These are phyloP conservation scores for Elongisporangium anandrum DNA, from an alignment of 352 stramenopile species.

Conservation along the genomic window DNA sequence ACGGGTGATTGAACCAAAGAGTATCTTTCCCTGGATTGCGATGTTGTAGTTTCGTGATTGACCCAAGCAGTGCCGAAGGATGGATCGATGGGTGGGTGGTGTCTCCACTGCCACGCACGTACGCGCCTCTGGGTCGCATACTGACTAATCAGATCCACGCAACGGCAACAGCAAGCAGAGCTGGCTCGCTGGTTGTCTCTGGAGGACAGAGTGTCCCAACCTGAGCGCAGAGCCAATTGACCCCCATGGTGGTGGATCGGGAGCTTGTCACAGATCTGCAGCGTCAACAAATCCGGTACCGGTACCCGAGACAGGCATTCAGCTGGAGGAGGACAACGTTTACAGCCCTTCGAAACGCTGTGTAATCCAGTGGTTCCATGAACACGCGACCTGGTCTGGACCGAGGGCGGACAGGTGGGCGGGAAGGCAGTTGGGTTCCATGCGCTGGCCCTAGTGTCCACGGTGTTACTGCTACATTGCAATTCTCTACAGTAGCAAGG, in stretches of 20 bases:
- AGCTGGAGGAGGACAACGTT: neutral
- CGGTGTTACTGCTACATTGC: neutral
- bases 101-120: neutral
- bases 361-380: neutral
- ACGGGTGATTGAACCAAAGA: neutral
- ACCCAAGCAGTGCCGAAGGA: neutral
- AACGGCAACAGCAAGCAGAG: neutral
- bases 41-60: neutral
- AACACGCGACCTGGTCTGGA: neutral
- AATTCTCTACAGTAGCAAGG: neutral
- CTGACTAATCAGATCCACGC: neutral
- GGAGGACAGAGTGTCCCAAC: neutral
- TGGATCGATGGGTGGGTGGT: neutral
- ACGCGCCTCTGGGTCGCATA: neutral
- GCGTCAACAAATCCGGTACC: neutral
- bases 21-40: neutral
- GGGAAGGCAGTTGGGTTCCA: neutral
- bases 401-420: neutral
- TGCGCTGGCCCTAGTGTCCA: neutral
- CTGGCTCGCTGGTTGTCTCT: neutral
- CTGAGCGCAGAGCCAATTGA: neutral
- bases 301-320: neutral
- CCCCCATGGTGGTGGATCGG: neutral
- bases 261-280: neutral
- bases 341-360: neutral